Evolutionary conservation across 192 early-diverging fungal genomes (phyloP).

Genomic region (Backusella westeae): DNA sequence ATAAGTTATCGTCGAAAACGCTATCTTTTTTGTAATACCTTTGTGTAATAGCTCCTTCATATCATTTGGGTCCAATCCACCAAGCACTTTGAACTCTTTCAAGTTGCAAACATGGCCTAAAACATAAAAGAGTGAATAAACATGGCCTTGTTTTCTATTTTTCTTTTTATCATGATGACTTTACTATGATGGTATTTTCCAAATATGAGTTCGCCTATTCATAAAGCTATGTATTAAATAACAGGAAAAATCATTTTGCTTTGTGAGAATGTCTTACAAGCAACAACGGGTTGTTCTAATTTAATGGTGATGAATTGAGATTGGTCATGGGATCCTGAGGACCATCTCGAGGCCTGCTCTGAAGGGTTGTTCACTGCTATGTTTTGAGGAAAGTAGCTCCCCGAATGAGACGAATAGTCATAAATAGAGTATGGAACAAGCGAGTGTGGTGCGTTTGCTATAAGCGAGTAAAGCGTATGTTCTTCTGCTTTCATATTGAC

Average conservation of each 20-base stretch:
- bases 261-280: slow-evolving; percentile 57
- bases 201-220: slow-evolving; percentile 82
- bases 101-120: slow-evolving; percentile 89
- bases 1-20: neutral
- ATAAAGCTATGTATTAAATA: neutral
- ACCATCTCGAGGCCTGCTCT: slow-evolving; percentile 93
- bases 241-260: neutral
- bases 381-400: slow-evolving; percentile 82
- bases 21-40: slow-evolving; percentile 43
- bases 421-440: slow-evolving; percentile 59
- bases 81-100: slow-evolving; percentile 95
- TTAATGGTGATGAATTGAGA: slow-evolving; percentile 90
- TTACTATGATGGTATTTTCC: slow-evolving; percentile 87
- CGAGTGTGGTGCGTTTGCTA: neutral
- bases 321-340: slow-evolving; percentile 82
- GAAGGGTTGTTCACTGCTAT: slow-evolving; percentile 80
- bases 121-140: neutral
- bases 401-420: slow-evolving; percentile 80
- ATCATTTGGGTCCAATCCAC: slow-evolving; percentile 76
- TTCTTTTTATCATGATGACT: neutral
- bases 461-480: neutral
- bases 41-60: slow-evolving; percentile 86
- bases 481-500: neutral
- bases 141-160: neutral
- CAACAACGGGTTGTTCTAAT: slow-evolving; percentile 81